Percentiles rank a stretch among this genome's conserved stretches.
Evolutionary conservation across 768 basidiomycete species (phyloP).

Genomic region (Xerocomellus intermedius): DNA sequence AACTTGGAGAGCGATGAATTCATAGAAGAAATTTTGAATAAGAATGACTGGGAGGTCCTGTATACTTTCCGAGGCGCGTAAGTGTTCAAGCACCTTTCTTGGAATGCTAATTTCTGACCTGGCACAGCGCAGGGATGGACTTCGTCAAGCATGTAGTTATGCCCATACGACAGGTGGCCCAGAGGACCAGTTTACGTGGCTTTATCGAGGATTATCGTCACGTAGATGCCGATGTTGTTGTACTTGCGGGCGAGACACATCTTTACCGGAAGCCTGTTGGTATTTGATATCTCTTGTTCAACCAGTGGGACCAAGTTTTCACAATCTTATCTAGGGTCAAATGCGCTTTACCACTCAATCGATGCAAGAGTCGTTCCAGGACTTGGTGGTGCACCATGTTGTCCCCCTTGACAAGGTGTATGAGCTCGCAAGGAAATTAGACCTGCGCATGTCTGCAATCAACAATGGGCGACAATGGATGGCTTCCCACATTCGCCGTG

Average conservation of each 20-base stretch:
- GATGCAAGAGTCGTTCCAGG: conserved; percentile 21
- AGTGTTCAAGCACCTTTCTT: conserved; percentile 17
- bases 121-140: conserved; percentile 37
- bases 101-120: conserved; percentile 10
- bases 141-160: conserved; percentile 38
- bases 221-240: conserved; percentile 34
- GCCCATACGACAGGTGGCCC: conserved; percentile 35
- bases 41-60: conserved; percentile 39
- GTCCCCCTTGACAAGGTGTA: conserved; percentile 26
- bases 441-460: conserved; percentile 20
- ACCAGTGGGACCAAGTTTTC: background rate
- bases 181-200: conserved; percentile 34
- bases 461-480: conserved; percentile 35
- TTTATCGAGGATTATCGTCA: conserved; percentile 38
- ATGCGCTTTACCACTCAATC: conserved; percentile 26
- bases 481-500: conserved; percentile 39
- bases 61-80: conserved; percentile 42
- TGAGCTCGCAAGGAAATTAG: conserved; percentile 24
- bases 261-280: conserved; percentile 28
- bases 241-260: conserved; percentile 41
- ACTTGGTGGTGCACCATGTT: conserved; percentile 24
- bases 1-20: conserved; percentile 26
- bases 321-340: conserved; percentile 17
- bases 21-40: conserved; percentile 31
- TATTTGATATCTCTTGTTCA: background rate